Evolutionary conservation across 495 filamentous ascomycete genomes (phyloP).

Genomic region (Penicillium waksmanii): DNA sequence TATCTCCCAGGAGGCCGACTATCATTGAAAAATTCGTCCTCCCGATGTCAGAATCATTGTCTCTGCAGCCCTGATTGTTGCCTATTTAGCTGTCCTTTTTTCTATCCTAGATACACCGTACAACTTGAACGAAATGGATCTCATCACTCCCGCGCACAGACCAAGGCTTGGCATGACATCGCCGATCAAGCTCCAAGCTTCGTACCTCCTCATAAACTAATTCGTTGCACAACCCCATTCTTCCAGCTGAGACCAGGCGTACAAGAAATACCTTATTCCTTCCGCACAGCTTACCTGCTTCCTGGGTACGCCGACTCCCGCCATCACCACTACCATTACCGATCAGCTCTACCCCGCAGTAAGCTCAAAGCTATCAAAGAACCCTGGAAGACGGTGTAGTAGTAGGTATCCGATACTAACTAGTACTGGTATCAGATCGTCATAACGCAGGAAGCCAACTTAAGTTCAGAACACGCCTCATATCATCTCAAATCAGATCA

Average conservation of each 20-base stretch:
- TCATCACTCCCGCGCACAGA: slow-evolving; percentile 29
- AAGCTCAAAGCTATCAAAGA: background rate
- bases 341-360: slow-evolving; percentile 4
- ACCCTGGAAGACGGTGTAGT: no score
- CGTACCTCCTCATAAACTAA: background rate
- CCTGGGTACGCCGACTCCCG: background rate
- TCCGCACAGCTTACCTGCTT: background rate
- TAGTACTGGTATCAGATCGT: no score
- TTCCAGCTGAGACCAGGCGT: background rate
- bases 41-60: no score
- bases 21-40: no score
- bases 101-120: no score
- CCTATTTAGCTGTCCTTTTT: no score
- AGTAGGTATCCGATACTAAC: no score
- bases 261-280: background rate
- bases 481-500: background rate
- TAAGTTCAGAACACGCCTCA: no score
- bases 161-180: slow-evolving; percentile 49
- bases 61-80: no score
- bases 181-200: slow-evolving; percentile 11
- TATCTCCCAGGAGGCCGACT: no score
- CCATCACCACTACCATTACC: background rate
- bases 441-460: no score
- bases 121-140: no score
- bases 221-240: background rate